phyloP scores from a whole-genome alignment of 495 filamentous ascomycete genomes.

The Xylaria venustula region DNA sequence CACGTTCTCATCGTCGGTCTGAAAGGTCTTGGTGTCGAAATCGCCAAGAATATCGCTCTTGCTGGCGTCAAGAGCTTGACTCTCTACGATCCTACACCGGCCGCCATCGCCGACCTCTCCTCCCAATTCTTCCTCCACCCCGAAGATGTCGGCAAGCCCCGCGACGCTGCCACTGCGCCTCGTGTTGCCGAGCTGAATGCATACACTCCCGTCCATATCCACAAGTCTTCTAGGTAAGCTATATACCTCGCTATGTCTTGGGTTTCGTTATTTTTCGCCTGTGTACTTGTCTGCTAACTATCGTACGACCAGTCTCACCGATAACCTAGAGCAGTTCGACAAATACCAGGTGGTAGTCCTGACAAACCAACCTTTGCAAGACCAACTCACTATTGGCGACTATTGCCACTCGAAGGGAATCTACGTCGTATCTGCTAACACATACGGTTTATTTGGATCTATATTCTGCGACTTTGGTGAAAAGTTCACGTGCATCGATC shows the following conservation, averaged over 20 bases:
- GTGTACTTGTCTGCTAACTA: slow-evolving; percentile 19
- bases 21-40: slow-evolving; percentile 94
- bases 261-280: neutral
- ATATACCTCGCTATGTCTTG: neutral
- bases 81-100: slow-evolving; percentile 79
- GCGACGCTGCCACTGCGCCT: slow-evolving; percentile 81
- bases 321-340: slow-evolving; percentile 73
- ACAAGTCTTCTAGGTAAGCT: slow-evolving; percentile 52
- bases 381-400: slow-evolving; percentile 80
- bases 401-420: slow-evolving; percentile 93
- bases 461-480: slow-evolving; percentile 98
- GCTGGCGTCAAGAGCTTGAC: slow-evolving; percentile 86
- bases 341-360: slow-evolving; percentile 91
- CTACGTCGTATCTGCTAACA: slow-evolving; percentile 82
- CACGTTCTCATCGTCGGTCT: slow-evolving; percentile 91
- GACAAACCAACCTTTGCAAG: slow-evolving; percentile 73
- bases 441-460: slow-evolving; percentile 88
- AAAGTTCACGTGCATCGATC: slow-evolving; percentile 83
- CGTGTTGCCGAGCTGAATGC: slow-evolving; percentile 93
- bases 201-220: slow-evolving; percentile 84
- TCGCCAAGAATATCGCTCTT: slow-evolving; percentile 98
- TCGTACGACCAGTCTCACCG: slow-evolving; percentile 48
- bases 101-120: slow-evolving; percentile 80
- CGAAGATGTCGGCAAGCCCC: slow-evolving; percentile 87
- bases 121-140: slow-evolving; percentile 93